Evolutionary conservation across 805 yeast genomes (phyloP).

Genomic region (Yamadazyma sp.): DNA sequence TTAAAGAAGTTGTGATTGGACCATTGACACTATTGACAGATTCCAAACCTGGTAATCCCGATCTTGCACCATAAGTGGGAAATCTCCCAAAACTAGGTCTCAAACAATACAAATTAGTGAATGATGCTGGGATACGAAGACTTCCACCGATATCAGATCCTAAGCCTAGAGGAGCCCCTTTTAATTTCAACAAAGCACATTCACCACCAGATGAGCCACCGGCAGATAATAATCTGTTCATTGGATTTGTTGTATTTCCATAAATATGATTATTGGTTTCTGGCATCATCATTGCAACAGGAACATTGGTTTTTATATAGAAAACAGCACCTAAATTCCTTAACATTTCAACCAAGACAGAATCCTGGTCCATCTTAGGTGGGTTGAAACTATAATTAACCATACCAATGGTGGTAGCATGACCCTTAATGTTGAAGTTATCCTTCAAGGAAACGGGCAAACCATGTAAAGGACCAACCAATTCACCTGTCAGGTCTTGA

Average conservation of each 20-base stretch:
- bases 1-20: slow-evolving; percentile 10
- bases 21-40: slow-evolving; percentile 64
- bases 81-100: slow-evolving; percentile 39
- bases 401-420: slow-evolving; percentile 38
- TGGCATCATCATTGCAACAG: slow-evolving; percentile 44
- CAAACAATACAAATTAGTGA: slow-evolving; percentile 35
- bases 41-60: slow-evolving; percentile 62
- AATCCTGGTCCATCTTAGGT: slow-evolving; percentile 22
- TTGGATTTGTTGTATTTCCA: slow-evolving; percentile 37
- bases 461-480: slow-evolving; percentile 64
- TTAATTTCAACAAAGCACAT: slow-evolving; percentile 40
- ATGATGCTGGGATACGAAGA: slow-evolving; percentile 44
- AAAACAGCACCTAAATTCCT: slow-evolving; percentile 42
- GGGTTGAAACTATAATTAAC: slow-evolving; percentile 21
- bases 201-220: slow-evolving; percentile 47
- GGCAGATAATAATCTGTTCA: slow-evolving; percentile 33
- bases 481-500: slow-evolving; percentile 42
- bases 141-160: slow-evolving; percentile 46
- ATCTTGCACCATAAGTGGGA: slow-evolving; percentile 42
- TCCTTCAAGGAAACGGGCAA: slow-evolving; percentile 62
- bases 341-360: slow-evolving; percentile 26
- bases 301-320: slow-evolving; percentile 42
- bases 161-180: slow-evolving; percentile 38
- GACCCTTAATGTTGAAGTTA: slow-evolving; percentile 37
- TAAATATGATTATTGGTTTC: slow-evolving; percentile 39